Evolutionary conservation across 306 rosid genomes (phyloP).

Genomic region (Corylus heterophylla): DNA sequence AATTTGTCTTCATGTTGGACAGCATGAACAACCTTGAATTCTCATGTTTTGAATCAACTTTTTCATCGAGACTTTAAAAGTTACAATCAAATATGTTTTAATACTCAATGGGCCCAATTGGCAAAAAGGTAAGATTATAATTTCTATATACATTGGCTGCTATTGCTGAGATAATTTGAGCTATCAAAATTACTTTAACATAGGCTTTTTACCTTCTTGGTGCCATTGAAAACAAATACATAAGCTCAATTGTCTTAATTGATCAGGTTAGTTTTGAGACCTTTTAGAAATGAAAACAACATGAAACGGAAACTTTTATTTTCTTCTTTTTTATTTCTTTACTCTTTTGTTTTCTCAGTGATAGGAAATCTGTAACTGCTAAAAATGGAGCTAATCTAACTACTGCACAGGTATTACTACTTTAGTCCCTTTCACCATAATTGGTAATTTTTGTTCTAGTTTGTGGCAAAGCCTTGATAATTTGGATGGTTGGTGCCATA

Average conservation of each 20-base stretch:
- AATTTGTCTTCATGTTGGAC: no score
- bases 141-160: neutral
- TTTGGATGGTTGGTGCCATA: slow-evolving; percentile 7
- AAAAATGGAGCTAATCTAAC: slow-evolving; percentile 37
- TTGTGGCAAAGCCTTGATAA: slow-evolving; percentile 8
- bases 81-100: no score
- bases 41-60: no score
- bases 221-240: neutral
- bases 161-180: neutral
- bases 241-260: neutral
- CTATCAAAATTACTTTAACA: neutral
- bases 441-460: neutral
- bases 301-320: neutral
- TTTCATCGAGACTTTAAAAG: no score
- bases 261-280: neutral
- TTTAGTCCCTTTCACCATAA: slow-evolving; percentile 16
- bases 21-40: no score
- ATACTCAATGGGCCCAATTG: neutral
- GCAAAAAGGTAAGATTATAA: neutral
- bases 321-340: slow-evolving; percentile 1
- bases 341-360: slow-evolving; percentile 19
- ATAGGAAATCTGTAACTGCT: slow-evolving; percentile 38
- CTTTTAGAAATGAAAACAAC: neutral
- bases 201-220: neutral
- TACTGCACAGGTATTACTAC: slow-evolving; percentile 47